phyloP scores from a whole-genome alignment of 805 yeast genomes.

The Komagataella ulmi region DNA sequence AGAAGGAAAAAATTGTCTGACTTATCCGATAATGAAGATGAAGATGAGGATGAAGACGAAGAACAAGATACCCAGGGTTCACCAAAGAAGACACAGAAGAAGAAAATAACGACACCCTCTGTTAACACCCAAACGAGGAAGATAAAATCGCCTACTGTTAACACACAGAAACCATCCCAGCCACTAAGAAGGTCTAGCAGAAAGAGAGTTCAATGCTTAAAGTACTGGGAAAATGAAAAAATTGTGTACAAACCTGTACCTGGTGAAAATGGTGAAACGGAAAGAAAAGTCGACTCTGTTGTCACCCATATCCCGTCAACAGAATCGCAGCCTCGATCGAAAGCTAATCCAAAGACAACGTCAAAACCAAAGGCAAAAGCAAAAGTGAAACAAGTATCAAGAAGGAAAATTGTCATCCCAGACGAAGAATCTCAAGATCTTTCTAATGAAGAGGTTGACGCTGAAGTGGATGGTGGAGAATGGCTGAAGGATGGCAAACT shows the following conservation, averaged over 20 bases:
- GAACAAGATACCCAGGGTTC: constrained; percentile 9
- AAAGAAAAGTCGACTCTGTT: neutral
- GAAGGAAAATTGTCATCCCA: neutral
- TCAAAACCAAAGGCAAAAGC: constrained; percentile 2
- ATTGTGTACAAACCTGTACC: constrained; percentile 35
- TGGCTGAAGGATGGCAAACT: constrained; percentile 34
- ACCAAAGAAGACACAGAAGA: constrained; percentile 7
- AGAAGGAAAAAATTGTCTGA: constrained; percentile 2
- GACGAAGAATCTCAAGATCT: neutral
- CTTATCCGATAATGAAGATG: constrained; percentile 1
- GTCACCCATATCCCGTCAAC: neutral
- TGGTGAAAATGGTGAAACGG: constrained; percentile 22
- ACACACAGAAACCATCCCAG: neutral
- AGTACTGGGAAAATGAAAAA: constrained; percentile 76
- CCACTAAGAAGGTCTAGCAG: constrained; percentile 48
- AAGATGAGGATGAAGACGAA: constrained; percentile 5
- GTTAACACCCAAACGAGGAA: constrained; percentile 4
- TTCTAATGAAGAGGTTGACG: constrained; percentile 17
- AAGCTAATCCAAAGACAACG: constrained; percentile 4
- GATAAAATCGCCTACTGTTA: neutral
- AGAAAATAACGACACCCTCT: constrained; percentile 3
- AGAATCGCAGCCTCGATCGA: neutral
- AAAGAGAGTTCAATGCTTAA: constrained; percentile 55
- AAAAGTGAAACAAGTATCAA: neutral
- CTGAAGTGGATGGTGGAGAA: constrained; percentile 29